phyloP scores from a whole-genome alignment of 768 basidiomycete species.

The Mycena chlorophos region DNA sequence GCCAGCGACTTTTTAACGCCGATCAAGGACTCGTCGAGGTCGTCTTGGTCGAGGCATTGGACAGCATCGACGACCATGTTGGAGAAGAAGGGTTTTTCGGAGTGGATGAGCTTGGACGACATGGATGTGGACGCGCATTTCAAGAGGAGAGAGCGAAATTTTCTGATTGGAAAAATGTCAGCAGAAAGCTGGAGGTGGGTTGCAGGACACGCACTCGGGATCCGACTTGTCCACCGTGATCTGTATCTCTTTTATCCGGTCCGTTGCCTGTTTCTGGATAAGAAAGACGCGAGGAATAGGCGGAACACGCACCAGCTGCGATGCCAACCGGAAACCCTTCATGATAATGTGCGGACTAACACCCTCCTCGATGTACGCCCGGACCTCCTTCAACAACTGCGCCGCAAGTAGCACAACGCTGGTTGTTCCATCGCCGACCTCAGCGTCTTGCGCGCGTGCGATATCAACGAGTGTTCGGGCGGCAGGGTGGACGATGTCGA shows the following conservation, averaged over 20 bases:
- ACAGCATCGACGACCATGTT: constrained; percentile 99
- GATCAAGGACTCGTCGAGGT: constrained; percentile 93
- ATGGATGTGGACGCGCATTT: constrained; percentile 99
- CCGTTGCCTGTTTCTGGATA: constrained; percentile 60
- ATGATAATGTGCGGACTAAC: constrained; percentile 97
- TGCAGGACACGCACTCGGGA: constrained; percentile 67
- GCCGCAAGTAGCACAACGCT: constrained; percentile 93
- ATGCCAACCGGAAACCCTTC: constrained; percentile 90
- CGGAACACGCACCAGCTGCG: constrained; percentile 66
- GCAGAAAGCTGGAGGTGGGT: constrained; percentile 14
- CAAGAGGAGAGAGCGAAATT: constrained; percentile 89
- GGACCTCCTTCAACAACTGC: constrained; percentile 90
- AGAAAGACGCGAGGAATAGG: constrained; percentile 9
- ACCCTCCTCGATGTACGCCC: constrained; percentile 91
- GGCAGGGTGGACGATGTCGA: constrained; percentile 98
- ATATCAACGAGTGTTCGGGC: constrained; percentile 98
- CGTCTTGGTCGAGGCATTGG: constrained; percentile 85
- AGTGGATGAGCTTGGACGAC: constrained; percentile 99
- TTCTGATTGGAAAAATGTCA: constrained; percentile 50
- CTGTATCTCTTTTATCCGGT: constrained; percentile 87
- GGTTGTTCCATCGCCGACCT: constrained; percentile 98
- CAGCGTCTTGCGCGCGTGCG: constrained; percentile 97
- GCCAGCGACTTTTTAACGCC: constrained; percentile 97
- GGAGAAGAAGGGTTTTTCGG: constrained; percentile 98
- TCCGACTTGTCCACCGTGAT: constrained; percentile 87